phyloP scores from a whole-genome alignment of 768 basidiomycete genomes.

The Kwoniella shandongensis region DNA sequence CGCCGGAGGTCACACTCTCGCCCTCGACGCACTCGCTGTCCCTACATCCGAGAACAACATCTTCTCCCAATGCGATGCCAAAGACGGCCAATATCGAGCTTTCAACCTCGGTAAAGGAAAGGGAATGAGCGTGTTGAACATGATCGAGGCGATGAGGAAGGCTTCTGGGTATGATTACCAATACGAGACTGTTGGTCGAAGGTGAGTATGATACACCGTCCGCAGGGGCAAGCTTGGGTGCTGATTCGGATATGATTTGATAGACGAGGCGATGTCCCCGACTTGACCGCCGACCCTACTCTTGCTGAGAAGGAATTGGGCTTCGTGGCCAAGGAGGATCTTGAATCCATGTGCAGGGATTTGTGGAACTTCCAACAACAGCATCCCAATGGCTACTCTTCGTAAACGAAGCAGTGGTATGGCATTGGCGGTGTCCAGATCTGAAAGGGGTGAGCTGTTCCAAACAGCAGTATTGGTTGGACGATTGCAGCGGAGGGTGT shows the following conservation, averaged over 20 bases:
- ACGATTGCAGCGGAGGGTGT: too few species aligned
- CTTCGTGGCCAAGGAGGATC: conserved; percentile 75
- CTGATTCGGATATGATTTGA: background rate
- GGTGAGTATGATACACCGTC: too few species aligned
- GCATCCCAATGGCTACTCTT: conserved; percentile 71
- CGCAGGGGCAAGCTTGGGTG: background rate
- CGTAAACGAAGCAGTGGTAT: background rate
- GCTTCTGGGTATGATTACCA: conserved; percentile 85
- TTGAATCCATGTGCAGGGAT: conserved; percentile 93
- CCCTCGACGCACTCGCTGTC: conserved; percentile 72
- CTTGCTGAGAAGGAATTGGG: conserved; percentile 91
- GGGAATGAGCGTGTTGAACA: conserved; percentile 89
- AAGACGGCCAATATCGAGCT: conserved; percentile 69
- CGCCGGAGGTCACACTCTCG: conserved; percentile 87
- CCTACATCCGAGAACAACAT: conserved; percentile 59
- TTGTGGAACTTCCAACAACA: conserved; percentile 99
- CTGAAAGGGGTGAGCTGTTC: too few species aligned
- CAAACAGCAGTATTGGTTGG: too few species aligned
- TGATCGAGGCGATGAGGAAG: conserved; percentile 89
- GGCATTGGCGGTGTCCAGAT: too few species aligned
- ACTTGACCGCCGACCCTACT: conserved; percentile 88
- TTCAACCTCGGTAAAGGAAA: conserved; percentile 95
- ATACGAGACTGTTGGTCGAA: conserved; percentile 82
- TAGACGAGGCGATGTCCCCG: conserved; percentile 80
- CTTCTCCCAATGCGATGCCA: conserved; percentile 61